Conservation (phyloP, 1,139 yeast species). For the Candida albicans region DNA sequence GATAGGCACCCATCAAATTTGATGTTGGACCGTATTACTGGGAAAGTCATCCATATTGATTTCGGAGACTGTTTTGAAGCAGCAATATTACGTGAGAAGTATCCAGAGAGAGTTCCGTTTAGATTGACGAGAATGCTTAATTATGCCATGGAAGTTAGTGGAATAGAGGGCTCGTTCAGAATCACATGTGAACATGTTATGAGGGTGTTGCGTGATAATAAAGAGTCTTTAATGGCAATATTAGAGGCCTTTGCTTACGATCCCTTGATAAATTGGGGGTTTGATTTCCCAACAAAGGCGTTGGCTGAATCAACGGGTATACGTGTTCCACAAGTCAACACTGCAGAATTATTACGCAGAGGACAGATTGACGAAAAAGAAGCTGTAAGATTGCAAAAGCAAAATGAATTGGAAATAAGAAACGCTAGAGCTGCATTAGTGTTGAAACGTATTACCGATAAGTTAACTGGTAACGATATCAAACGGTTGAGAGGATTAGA, state of each 20-base stretch:
- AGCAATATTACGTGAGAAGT: conserved; percentile 92
- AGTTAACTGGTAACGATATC: conserved; percentile 92
- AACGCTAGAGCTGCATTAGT: conserved; percentile 93
- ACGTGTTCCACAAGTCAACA: conserved; percentile 62
- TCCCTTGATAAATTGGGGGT: conserved; percentile 98
- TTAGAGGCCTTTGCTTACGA: conserved; percentile 98
- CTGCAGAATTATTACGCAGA: conserved; percentile 64
- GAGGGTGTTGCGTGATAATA: conserved; percentile 89
- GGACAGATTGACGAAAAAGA: conserved; percentile 79
- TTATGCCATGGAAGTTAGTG: conserved; percentile 98
- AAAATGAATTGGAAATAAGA: conserved; percentile 77
- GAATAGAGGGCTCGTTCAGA: conserved; percentile 95
- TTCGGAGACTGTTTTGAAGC: conserved; percentile 99
- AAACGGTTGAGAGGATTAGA: conserved; percentile 67
- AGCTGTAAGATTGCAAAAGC: conserved; percentile 66
- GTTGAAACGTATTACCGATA: conserved; percentile 84
- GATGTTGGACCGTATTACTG: conserved; percentile 92
- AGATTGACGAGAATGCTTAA: conserved; percentile 95
- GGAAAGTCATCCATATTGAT: conserved; percentile 95
- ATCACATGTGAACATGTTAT: conserved; percentile 97
- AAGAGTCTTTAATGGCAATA: conserved; percentile 96
- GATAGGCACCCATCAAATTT: conserved; percentile 97
- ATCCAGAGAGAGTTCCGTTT: conserved; percentile 98
- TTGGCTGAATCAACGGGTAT: conserved; percentile 74
- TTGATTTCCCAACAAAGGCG: conserved; percentile 83